Conservation (phyloP, 306 rosid species). For the Chamaecrista fasciculata region DNA sequence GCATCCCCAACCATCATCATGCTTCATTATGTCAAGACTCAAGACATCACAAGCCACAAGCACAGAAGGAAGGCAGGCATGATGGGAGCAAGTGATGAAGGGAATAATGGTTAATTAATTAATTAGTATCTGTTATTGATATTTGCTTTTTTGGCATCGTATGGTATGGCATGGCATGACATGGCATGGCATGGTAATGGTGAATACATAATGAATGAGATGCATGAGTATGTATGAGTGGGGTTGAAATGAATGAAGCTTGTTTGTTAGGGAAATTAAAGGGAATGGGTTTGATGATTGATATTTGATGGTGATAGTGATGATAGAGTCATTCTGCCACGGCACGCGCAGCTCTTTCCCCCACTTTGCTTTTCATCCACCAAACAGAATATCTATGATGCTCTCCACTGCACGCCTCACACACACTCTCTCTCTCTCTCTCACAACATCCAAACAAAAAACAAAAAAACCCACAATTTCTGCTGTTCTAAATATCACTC, state of each 20-base stretch:
- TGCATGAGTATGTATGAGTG: no score
- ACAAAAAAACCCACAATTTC: not conserved
- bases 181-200: no score
- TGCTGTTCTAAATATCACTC: not conserved
- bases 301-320: not conserved
- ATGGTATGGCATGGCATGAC: no score
- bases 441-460: not conserved
- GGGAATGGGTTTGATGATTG: not conserved
- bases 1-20: not conserved
- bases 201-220: no score
- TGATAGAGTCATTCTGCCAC: not conserved
- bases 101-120: no score
- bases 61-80: no score
- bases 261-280: not conserved
- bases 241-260: no score
- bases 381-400: not conserved
- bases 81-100: no score
- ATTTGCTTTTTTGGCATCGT: no score
- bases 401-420: not conserved
- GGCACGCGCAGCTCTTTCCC: not conserved
- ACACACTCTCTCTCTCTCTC: not conserved
- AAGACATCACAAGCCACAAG: no score
- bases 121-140: no score
- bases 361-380: not conserved
- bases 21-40: no score